Evolutionary conservation across 1,139 yeast species (phyloP), one percentile per base, ranked within the genome.

Genomic region (Debaryomyces singareniensis): DNA sequence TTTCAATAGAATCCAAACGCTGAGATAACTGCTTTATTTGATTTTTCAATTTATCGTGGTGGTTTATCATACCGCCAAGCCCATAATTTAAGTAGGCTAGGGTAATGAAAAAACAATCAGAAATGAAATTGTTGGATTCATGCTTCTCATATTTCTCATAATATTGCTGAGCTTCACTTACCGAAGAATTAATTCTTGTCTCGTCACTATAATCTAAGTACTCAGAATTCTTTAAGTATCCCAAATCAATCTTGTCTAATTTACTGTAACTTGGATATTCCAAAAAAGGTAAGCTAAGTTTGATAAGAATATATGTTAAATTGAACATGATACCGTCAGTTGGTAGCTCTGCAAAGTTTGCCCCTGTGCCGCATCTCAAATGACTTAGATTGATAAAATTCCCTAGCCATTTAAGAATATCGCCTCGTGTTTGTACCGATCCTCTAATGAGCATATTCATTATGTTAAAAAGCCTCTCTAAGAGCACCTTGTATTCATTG

Each of bases 31-130:
- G 78, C 31, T 75, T 71, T 24, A 76, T 58, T 33, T 65, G 64
- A 25, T 65, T 63, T 35, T 72, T 68, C 24, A 77, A 49, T 35
- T 78, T 70, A 31, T 75, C 76, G 39, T 74, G 75, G 28, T 71
- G 70, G 28, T 77, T 66, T 31, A 69, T 59, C 0, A 83, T 59
- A 29, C 96, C 97, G 20, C 95, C 95, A 25, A 86, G 61, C 27
- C 97, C 99, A 54, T 83, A 93, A 43, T 91, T 89, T 33, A 86
- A 59, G 51, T 81, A 87, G 0, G 95, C 77, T 30, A 82, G 62
- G 6, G 93, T 76, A 35, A 91, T 55, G 49, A 71, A 91, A 55
- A 87, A 93, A 45, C 95, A 81, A 43, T 89, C 91, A 4, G 95
- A 78, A 12, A 93, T 82, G 51, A 91, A 91, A 45, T 91, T 91